Base-by-base conservation (phyloP, 768 basidiomycete genomes). In the Leccinum sublutescens region DNA sequence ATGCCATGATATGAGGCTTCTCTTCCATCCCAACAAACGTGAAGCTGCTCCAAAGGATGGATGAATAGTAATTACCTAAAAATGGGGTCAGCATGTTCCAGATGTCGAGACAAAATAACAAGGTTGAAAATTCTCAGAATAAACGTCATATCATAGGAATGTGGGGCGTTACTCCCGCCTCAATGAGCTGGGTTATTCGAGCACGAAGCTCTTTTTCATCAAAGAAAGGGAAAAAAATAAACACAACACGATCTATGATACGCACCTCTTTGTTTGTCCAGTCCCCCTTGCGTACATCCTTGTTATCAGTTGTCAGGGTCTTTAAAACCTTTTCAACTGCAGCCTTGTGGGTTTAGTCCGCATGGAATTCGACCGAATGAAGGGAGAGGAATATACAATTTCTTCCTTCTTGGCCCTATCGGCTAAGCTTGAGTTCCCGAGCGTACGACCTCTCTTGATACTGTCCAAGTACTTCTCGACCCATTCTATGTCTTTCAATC, bases 401-500 rank as follows among this genome's bases (percentile, higher is more conserved):
- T 98, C 97, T 77, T 98, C 95, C 78, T 97, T 97, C 80, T 80
- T 93, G 19, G 95, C 94, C 78, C 89, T 97, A 75, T 96, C 96
- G 0, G 93, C 95, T 66, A 99, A 78, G 70, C 86, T 89, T 51
- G 71, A 82, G 68, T 79, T 91, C 8, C 89, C 91, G 25, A 95
- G 79, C 59, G 84, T 77, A 48, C 93, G 83, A 17, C 85, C 70
- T 77, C 89, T 92, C 77, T 91, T 93, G 63, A 93, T 73, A 49
- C 74, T 77, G 0, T 95, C 95, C 34, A 98, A 73, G 47, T 86
- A 76, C 77, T 98, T 98, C 77, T 98, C 92, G 11, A 93, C 89
- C 97, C 97, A 99, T 70, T 99, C 97, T 63, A 95, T 95, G 75
- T 99, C 97, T 78, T 99, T 99, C 47, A 99, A 77, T 51, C 95